These are phyloP conservation scores for Orobanche coerulescens DNA, from an alignment of 257 asterid genomes.

Conservation along the genomic window DNA sequence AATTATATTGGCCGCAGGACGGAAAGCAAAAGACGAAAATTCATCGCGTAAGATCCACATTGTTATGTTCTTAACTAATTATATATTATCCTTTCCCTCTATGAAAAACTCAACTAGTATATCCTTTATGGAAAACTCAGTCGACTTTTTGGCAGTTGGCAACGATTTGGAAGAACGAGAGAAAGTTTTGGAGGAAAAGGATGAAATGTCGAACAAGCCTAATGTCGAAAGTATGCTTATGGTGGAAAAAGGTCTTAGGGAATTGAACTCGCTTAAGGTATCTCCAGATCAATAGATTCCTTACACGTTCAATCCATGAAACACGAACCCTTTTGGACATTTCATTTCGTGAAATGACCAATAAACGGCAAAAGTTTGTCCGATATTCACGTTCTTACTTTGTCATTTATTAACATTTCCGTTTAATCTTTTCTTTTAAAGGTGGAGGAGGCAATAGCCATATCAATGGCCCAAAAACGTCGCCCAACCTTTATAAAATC, in stretches of 20 bases:
- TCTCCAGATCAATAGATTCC: no score
- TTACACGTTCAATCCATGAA: no score
- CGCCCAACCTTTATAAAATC: constrained; percentile 43
- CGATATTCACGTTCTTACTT: no score
- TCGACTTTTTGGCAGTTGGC: constrained; percentile 37
- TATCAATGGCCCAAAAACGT: constrained; percentile 79
- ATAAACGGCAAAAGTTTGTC: no score
- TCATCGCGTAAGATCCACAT: constrained; percentile 33
- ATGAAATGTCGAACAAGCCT: constrained; percentile 42
- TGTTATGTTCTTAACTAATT: no score
- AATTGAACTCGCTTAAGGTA: constrained; percentile 75
- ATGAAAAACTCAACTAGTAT: no score
- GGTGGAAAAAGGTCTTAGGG: constrained; percentile 85
- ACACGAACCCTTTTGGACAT: no score
- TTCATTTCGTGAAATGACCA: no score
- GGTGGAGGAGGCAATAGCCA: constrained; percentile 88
- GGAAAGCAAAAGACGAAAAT: constrained; percentile 50
- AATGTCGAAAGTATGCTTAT: constrained; percentile 82
- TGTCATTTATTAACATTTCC: no score
- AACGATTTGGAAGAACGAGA: constrained; percentile 66
- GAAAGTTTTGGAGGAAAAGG: constrained; percentile 22
- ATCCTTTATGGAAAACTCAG: not conserved
- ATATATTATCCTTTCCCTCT: no score
- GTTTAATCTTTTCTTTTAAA: constrained; percentile 24
- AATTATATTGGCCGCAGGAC: constrained; percentile 72